Evolutionary conservation across 78 protist species (phyloP).

Genomic region (Dictyostelium citrinum): DNA sequence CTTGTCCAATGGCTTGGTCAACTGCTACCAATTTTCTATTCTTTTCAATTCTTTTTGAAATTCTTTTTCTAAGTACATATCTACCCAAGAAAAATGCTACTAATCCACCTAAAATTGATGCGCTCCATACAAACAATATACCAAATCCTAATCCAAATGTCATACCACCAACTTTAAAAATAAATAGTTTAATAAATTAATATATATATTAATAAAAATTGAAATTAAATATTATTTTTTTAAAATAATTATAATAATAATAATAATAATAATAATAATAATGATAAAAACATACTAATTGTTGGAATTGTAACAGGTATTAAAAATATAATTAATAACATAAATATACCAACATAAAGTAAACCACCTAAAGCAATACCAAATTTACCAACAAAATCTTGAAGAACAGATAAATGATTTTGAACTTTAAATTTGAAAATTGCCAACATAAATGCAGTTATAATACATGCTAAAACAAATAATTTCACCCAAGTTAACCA

Average conservation of each 20-base stretch:
- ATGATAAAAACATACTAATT: conserved; percentile 30
- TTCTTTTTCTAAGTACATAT: conserved; percentile 61
- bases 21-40: conserved; percentile 41
- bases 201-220: neutral
- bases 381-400: conserved; percentile 33
- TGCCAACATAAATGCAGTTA: conserved; percentile 20
- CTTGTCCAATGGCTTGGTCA: conserved; percentile 72
- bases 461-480: neutral
- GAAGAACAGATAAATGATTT: conserved; percentile 37
- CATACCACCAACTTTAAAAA: conserved; percentile 38
- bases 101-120: conserved; percentile 54
- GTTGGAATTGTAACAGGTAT: conserved; percentile 73
- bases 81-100: conserved; percentile 61
- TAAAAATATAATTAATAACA: conserved; percentile 54
- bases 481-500: conserved; percentile 21
- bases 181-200: neutral
- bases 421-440: conserved; percentile 60
- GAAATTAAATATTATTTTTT: neutral
- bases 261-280: no score
- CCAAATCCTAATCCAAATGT: conserved; percentile 58
- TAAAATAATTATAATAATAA: neutral
- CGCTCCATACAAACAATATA: conserved; percentile 55
- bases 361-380: conserved; percentile 50
- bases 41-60: conserved; percentile 50
- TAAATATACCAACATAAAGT: conserved; percentile 42